Evolutionary conservation across 352 stramenopile species (phyloP).

Genomic region (Elongisporangium prolatum): DNA sequence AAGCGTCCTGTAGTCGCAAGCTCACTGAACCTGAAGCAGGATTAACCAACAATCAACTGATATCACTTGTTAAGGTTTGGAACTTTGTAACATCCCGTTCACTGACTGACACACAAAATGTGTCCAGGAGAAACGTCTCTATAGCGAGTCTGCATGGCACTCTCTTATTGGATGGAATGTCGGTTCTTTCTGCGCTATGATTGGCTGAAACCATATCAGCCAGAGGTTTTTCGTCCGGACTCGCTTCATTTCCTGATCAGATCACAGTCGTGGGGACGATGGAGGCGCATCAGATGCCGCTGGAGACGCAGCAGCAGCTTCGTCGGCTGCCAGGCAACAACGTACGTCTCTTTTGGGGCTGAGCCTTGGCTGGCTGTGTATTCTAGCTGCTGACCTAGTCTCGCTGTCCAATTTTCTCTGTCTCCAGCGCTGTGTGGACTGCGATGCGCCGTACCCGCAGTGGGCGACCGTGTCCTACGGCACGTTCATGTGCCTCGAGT

Average conservation of each 20-base stretch:
- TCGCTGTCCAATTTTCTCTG: not conserved
- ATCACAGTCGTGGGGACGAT: conserved; percentile 11
- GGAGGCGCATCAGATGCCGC: conserved; percentile 76
- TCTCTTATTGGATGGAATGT: conserved; percentile 27
- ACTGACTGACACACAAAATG: too few species aligned
- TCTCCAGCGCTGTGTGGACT: conserved; percentile 90
- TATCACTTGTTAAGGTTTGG: too few species aligned
- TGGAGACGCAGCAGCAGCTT: conserved; percentile 84
- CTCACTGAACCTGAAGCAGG: conserved; percentile 2
- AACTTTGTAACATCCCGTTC: too few species aligned
- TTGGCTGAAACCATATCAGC: conserved; percentile 4
- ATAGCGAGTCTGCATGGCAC: conserved; percentile 19
- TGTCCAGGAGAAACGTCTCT: conserved; percentile 10
- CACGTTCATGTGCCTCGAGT: conserved; percentile 95
- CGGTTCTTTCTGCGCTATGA: not conserved
- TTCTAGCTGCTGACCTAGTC: conserved; percentile 3
- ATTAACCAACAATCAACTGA: conserved; percentile 1
- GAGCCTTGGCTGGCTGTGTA: conserved; percentile 1
- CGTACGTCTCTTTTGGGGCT: conserved; percentile 25
- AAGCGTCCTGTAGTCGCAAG: conserved; percentile 38
- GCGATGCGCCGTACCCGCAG: conserved; percentile 89
- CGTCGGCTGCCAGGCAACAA: conserved; percentile 80
- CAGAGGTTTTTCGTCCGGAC: not conserved
- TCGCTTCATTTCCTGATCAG: not conserved
- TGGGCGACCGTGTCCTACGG: conserved; percentile 95